Percentiles rank a stretch among this genome's conserved stretches.
Evolutionary conservation across 2,329 filamentous ascomycete genomes (phyloP).

Genomic region (Xylaria polymorpha): DNA sequence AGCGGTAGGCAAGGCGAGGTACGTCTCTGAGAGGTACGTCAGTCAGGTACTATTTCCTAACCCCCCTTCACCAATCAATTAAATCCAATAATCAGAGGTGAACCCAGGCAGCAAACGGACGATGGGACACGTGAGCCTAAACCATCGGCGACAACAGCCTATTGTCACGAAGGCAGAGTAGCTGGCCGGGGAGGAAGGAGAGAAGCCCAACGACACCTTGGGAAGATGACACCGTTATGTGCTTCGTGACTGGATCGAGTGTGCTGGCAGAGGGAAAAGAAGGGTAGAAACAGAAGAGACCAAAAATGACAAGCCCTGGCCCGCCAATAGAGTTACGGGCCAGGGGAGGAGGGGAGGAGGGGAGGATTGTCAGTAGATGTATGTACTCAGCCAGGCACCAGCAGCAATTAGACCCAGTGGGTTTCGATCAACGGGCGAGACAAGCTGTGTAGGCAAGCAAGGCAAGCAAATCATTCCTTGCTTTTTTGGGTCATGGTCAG

Average conservation of each 20-base stretch:
- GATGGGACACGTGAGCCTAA: conserved; percentile 38
- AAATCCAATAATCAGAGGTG: conserved; percentile 34
- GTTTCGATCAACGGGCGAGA: conserved; percentile 16
- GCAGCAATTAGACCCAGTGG: conserved; percentile 9
- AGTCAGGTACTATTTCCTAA: conserved; percentile 23
- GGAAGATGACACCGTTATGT: background rate
- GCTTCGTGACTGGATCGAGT: background rate
- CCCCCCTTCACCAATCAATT: conserved; percentile 38
- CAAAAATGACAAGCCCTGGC: background rate
- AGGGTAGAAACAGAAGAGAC: background rate
- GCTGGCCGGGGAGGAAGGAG: background rate
- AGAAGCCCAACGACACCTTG: background rate
- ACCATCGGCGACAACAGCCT: conserved; percentile 22
- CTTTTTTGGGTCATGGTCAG: conserved; percentile 7
- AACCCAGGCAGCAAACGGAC: conserved; percentile 49
- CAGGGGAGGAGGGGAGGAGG: background rate
- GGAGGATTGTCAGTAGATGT: background rate
- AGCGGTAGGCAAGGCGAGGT: conserved; percentile 22
- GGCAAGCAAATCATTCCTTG: conserved; percentile 27
- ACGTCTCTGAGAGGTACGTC: conserved; percentile 24
- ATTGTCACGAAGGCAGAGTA: background rate
- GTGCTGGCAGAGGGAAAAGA: background rate
- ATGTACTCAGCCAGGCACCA: conserved; percentile 30
- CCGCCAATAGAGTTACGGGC: conserved; percentile 2
- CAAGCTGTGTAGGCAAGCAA: conserved; percentile 5